Evolutionary conservation across 106 monocot species (phyloP), one percentile per base, ranked within the genome.

Genomic region (Triglochin maritima): DNA sequence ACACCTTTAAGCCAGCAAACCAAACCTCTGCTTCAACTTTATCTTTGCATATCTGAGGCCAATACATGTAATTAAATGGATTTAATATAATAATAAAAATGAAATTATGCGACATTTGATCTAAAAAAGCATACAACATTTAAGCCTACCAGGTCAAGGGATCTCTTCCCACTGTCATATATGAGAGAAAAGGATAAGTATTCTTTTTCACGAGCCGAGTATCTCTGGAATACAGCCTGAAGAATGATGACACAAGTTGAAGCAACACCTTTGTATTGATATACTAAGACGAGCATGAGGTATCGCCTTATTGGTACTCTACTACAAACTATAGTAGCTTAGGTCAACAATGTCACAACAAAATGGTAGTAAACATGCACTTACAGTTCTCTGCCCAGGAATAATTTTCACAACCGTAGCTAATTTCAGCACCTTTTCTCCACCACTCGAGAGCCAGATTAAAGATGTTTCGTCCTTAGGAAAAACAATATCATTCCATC

Each of bases 321-420:
- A 29, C 29, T 29, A 29, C 29, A 29, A 1, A 29, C 29, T 29
- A 29, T 29, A 29, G 29, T 29, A 29, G 29, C 29, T 29, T 29
- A 29, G 29, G 29, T 29, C 29, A 29, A 29, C 29, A 29, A 29
- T 29, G 29, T 29, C 29, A 29, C 29, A 29, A 29, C 29, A 29
- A 29, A 29, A 29, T 29, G 29, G 29, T 29, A 29, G 29, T 41
- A 67, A 17, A n/a, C 5, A 56, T 56, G 9, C 41, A 57, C 73
- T 74, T 17, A 74, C 73, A 41, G 73, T 74, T 74, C 73, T 74
- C 17, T 74, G 73, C 57, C 73, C 73, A 47, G 73, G 57, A 47
- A 74, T 46, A 47, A 74, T 74, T 47, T 65, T 65, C 48, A 49
- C 56, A 57, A 74, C 65, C 17, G 73, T 17, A 16, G 73, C 8